A percentile compares a stretch with the other conserved stretches of the same genome.
These are phyloP conservation scores for Dactylonectria estremocensis DNA, from an alignment of 2,329 filamentous ascomycete species.

Conservation along the genomic window DNA sequence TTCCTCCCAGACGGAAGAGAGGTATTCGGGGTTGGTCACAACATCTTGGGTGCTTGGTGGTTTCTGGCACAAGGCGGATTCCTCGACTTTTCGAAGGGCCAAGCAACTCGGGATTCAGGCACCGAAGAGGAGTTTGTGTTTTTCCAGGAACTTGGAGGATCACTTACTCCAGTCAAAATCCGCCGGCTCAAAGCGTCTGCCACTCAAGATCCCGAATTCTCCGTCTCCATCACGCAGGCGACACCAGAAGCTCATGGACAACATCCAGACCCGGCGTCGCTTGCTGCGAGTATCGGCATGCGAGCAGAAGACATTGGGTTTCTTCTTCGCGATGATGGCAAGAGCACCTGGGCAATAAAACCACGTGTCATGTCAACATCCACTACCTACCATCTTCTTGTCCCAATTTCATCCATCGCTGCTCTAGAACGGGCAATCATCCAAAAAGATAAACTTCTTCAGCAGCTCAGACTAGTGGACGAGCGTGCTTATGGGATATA, in stretches of 20 bases:
- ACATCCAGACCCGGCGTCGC: not conserved
- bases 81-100: conserved; percentile 24
- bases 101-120: not conserved
- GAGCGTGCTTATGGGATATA: conserved; percentile 11
- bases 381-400: conserved; percentile 14
- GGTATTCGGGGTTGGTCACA: conserved; percentile 42
- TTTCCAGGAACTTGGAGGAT: conserved; percentile 12
- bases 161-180: conserved; percentile 14
- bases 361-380: conserved; percentile 18
- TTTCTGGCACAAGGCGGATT: conserved; percentile 32
- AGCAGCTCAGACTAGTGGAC: conserved; percentile 8
- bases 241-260: conserved; percentile 8
- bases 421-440: not conserved
- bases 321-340: not conserved
- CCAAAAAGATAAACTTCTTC: conserved; percentile 9
- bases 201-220: not conserved
- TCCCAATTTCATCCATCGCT: conserved; percentile 9
- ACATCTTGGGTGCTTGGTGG: conserved; percentile 45
- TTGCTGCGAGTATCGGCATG: conserved; percentile 16
- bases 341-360: not conserved
- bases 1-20: conserved; percentile 41
- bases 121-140: conserved; percentile 9
- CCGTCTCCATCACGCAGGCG: conserved; percentile 16
- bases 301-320: conserved; percentile 11
- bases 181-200: not conserved